phyloP scores from a whole-genome alignment of 2,329 filamentous ascomycete species.

The Xylariaceae sp. region DNA sequence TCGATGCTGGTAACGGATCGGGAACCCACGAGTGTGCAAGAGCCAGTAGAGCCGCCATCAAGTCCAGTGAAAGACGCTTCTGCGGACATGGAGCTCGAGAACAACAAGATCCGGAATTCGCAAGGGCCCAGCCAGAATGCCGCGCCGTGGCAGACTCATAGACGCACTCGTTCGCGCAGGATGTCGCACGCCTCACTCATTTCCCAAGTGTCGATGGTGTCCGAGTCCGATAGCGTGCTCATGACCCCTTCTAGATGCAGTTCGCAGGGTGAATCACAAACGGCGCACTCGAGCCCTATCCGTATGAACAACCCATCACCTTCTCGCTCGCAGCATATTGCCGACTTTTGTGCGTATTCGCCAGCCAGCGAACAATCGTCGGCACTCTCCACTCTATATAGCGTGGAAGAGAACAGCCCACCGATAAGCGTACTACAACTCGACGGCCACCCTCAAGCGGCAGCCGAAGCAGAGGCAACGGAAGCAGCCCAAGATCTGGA shows the following conservation, averaged over 20 bases:
- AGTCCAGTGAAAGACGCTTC: slow-evolving; percentile 31
- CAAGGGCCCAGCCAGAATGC: slow-evolving; percentile 3
- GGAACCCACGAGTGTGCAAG: background rate
- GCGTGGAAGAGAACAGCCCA: slow-evolving; percentile 42
- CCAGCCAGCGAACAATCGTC: slow-evolving; percentile 44
- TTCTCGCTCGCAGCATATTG: background rate
- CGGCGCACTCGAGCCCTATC: slow-evolving; percentile 42
- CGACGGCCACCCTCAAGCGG: slow-evolving; percentile 1
- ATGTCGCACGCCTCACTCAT: slow-evolving; percentile 27
- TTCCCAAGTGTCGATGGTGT: slow-evolving; percentile 33
- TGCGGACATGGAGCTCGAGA: slow-evolving; percentile 25
- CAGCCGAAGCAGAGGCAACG: slow-evolving; percentile 6
- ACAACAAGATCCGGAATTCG: slow-evolving; percentile 11
- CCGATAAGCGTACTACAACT: slow-evolving; percentile 9
- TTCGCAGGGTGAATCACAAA: slow-evolving; percentile 32
- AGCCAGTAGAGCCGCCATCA: background rate
- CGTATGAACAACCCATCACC: slow-evolving; percentile 22
- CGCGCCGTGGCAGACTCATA: slow-evolving; percentile 16
- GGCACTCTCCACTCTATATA: slow-evolving; percentile 53
- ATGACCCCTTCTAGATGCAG: slow-evolving; percentile 31
- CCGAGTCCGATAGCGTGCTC: slow-evolving; percentile 40
- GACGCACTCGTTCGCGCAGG: slow-evolving; percentile 18
- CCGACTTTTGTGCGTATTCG: slow-evolving; percentile 20
- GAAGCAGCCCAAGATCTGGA: background rate
- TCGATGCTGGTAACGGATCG: background rate